Base-by-base conservation (phyloP, 164 flowering plant species). In the Protea cynaroides region DNA sequence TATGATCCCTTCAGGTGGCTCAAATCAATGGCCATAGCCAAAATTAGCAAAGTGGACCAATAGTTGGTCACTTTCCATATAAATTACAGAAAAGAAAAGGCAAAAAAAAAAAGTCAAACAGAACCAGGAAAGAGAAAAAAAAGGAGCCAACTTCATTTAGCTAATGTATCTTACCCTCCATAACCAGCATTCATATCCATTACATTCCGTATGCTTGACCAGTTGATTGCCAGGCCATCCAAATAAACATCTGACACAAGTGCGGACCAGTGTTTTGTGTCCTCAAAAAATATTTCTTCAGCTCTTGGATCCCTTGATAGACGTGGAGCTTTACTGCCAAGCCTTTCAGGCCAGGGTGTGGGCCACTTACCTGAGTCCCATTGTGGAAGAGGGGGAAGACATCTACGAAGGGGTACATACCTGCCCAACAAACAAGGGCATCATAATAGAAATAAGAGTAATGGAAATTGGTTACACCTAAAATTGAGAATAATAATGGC, bases 141-240 rank as follows among this genome's bases (percentile, higher is more conserved):
- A 0, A 40, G 14, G 46, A 25, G 56, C 54, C 59, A n/a, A 49
- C 15, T 36, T 22, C 43, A 59, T 25, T 57, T 52, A n/a, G 46
- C 50, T 23, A 29, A 25, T 38, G 67, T 36, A 51, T 38, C 79
- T 82, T 83, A 94, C 97, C 99, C 99, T 79, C 97, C 99, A 81
- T 78, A 88, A 66, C 82, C 88, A 62, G 99, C 92, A 82, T 84
- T 95, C 97, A 95, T 91, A 68, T 95, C 99, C 97, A 95, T 86
- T 38, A 95, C 85, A 76, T 95, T 95, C 63, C 96, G 73, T 70
- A 94, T 77, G 21, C 67, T 76, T 25, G 90, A 75, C 96, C 96
- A 94, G 66, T 84, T 86, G 60, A 91, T 75, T 23, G 71, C 75
- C 65, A 86, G 83, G 56, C 78, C 78, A 21, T 78, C 70, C 61